These are phyloP conservation scores for Mortierella polycephala DNA, from an alignment of 371 early-diverging fungal species.

Conservation along the genomic window DNA sequence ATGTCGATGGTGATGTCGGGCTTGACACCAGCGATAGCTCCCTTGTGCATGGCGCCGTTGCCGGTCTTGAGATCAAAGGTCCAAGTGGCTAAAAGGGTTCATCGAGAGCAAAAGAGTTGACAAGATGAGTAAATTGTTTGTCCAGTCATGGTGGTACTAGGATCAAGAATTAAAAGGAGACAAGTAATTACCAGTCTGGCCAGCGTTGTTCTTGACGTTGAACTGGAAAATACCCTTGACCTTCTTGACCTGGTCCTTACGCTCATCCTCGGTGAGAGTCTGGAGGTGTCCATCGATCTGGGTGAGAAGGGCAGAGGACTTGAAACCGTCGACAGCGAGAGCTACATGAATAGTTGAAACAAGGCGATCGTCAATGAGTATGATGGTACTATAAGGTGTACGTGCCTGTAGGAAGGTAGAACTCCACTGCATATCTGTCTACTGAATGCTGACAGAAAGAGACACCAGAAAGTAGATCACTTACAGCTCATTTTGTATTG, in stretches of 20 bases:
- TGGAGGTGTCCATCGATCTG: constrained; percentile 44
- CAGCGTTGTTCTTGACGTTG: constrained; percentile 73
- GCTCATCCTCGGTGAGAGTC: constrained; percentile 46
- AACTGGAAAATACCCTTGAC: constrained; percentile 91
- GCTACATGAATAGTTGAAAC: too few species aligned
- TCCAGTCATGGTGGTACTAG: too few species aligned
- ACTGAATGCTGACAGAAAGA: too few species aligned
- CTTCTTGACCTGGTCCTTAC: constrained; percentile 58
- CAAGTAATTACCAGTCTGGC: constrained; percentile 21
- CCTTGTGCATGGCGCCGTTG: constrained; percentile 63
- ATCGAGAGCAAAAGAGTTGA: too few species aligned
- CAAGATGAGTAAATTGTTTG: neutral
- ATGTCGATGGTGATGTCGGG: constrained; percentile 76
- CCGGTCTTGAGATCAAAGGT: constrained; percentile 80
- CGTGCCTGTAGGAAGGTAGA: too few species aligned
- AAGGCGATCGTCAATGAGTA: too few species aligned
- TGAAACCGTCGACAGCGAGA: constrained; percentile 38
- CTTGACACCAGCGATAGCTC: constrained; percentile 66
- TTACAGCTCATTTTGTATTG: too few species aligned
- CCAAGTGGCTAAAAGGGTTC: too few species aligned
- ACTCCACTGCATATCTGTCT: too few species aligned
- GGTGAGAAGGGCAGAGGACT: constrained; percentile 34
- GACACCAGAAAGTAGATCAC: too few species aligned
- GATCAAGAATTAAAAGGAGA: too few species aligned
- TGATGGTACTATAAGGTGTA: too few species aligned